A percentile compares a stretch with the other conserved stretches of the same genome.
phyloP scores from a whole-genome alignment of 1,284 basidiomycete species.

The Boletus subluridellus region DNA sequence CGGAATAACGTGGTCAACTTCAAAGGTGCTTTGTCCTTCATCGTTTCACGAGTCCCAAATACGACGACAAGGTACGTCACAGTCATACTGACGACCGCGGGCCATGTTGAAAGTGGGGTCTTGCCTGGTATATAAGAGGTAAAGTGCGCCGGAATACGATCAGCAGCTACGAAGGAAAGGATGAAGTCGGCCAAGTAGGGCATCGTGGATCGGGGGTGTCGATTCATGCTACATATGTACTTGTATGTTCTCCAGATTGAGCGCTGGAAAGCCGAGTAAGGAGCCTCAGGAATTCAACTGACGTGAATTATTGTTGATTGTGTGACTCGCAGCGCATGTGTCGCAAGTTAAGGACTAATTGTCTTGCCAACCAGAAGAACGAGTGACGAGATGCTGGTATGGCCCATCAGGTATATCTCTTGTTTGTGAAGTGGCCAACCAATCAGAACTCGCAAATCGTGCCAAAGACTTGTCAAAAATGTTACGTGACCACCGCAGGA shows the following conservation, averaged over 20 bases:
- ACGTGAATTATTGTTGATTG: background rate
- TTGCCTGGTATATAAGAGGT: background rate
- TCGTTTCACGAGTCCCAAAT: background rate
- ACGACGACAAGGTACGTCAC: background rate
- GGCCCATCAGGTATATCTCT: no score
- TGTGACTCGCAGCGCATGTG: background rate
- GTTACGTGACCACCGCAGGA: no score
- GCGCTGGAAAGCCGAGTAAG: background rate
- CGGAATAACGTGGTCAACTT: background rate
- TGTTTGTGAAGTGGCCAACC: no score
- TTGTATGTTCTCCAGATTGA: background rate
- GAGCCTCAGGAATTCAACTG: background rate
- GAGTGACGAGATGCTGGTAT: background rate
- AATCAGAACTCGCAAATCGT: no score
- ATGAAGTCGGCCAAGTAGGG: background rate
- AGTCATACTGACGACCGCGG: background rate
- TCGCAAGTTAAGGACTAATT: background rate
- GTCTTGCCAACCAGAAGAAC: background rate
- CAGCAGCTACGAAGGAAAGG: background rate
- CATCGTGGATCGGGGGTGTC: background rate
- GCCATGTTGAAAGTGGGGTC: background rate
- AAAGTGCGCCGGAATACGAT: background rate
- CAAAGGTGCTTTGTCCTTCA: background rate
- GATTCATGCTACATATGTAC: background rate
- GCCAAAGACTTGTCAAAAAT: no score